Evolutionary conservation across 2,329 filamentous ascomycete species (phyloP).

Genomic region (Didymella glomerata): DNA sequence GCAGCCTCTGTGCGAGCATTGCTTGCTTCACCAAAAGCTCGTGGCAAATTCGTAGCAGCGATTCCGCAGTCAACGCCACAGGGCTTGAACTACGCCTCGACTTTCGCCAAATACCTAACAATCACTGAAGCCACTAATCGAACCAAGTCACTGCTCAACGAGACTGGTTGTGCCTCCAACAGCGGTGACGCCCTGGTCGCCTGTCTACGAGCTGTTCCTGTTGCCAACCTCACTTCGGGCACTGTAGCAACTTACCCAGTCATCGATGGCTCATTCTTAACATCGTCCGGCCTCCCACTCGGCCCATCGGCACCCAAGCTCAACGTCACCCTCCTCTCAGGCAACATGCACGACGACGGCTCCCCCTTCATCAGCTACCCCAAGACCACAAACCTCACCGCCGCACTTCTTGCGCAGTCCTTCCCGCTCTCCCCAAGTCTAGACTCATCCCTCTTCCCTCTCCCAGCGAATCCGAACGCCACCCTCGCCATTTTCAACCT

Average conservation of each 20-base stretch:
- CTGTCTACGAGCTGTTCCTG: conserved; percentile 38
- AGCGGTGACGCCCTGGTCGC: conserved; percentile 22
- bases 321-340: conserved; percentile 36
- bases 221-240: conserved; percentile 22
- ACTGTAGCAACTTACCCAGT: conserved; percentile 38
- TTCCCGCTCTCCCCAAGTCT: conserved; percentile 26
- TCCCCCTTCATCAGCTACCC: conserved; percentile 43
- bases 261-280: conserved; percentile 44
- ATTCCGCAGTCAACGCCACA: conserved; percentile 49
- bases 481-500: conserved; percentile 47
- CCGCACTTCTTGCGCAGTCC: conserved; percentile 25
- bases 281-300: conserved; percentile 33
- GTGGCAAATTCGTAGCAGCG: conserved; percentile 59
- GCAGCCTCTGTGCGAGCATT: conserved; percentile 56
- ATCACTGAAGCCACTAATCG: conserved; percentile 33
- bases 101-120: conserved; percentile 37
- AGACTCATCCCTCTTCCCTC: conserved; percentile 25
- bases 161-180: conserved; percentile 34
- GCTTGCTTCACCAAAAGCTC: conserved; percentile 59
- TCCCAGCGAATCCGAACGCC: conserved; percentile 40
- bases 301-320: conserved; percentile 26
- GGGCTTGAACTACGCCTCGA: conserved; percentile 32
- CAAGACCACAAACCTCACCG: conserved; percentile 30
- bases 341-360: conserved; percentile 46
- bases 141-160: conserved; percentile 35